Evolutionary conservation across 345 rosid genomes (phyloP).

Genomic region (Citropsis articulata): DNA sequence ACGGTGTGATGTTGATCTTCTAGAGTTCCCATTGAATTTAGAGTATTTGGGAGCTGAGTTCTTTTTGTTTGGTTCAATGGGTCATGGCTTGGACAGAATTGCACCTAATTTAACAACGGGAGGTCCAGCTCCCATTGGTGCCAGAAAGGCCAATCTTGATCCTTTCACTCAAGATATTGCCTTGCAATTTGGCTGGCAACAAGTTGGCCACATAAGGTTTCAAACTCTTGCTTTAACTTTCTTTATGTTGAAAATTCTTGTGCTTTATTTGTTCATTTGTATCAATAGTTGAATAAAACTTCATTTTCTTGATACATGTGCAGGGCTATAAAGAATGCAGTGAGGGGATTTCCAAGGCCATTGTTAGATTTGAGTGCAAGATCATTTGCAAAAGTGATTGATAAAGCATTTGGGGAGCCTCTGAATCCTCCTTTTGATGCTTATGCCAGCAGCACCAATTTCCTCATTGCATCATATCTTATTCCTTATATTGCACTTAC

Average conservation of each 20-base stretch:
- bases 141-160: constrained; percentile 57
- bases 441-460: constrained; percentile 51
- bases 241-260: background rate
- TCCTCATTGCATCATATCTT: constrained; percentile 67
- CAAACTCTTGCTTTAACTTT: background rate
- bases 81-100: constrained; percentile 66
- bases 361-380: constrained; percentile 55
- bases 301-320: background rate
- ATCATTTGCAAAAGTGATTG: constrained; percentile 51
- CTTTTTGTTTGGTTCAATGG: constrained; percentile 66
- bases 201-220: constrained; percentile 85
- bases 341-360: constrained; percentile 83
- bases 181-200: constrained; percentile 81
- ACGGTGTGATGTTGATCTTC: constrained; percentile 35
- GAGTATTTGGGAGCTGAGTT: constrained; percentile 95
- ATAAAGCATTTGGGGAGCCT: constrained; percentile 47
- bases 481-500: constrained; percentile 84
- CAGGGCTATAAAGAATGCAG: constrained; percentile 64
- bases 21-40: constrained; percentile 83
- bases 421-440: constrained; percentile 72
- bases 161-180: constrained; percentile 50
- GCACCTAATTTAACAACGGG: constrained; percentile 65
- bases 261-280: background rate
- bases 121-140: constrained; percentile 81
- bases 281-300: background rate